Evolutionary conservation across 1,284 basidiomycete genomes (phyloP), one percentile per base, ranked within the genome.

Genomic region (Amylostereum areolatum): DNA sequence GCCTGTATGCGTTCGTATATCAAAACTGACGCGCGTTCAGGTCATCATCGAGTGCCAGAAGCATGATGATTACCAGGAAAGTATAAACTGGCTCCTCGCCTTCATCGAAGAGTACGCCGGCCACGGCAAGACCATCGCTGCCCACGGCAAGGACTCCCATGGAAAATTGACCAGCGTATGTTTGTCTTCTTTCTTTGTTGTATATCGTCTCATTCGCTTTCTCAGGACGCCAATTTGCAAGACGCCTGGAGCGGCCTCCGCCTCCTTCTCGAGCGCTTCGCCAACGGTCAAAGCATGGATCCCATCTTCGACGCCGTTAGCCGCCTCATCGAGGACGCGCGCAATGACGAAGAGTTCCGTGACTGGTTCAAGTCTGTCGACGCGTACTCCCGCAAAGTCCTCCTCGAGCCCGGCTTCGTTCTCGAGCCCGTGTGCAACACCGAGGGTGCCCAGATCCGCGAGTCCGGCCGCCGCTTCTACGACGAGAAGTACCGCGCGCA

Each of bases 11-110:
- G 29, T 34, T 2, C n/a, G 25, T 53, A 61, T 51, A 51, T 59
- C 55, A 61, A 55, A 56, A 48, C 66, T 61, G 60, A 63, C 18
- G 4, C 10, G n/a, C 6, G 10, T 44, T 7, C 54, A 90, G 85
- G 89, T 92, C 37, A 80, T 97, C 54, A 77, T 94, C 52, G 95
- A 97, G 68, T 93, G 91, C 68, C 95, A 97, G 72, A 83, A 87
- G 63, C 92, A 96, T 70, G 78, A 85, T 52, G 89, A 96, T 63
- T 97, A 97, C 69, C 89, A 94, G 60, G 83, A 81, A 48, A 83
- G 86, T 34, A 79, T 94, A 56, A 70, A 69, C 18, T 94, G 90
- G 89, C 73, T 93, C 34, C 72, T 94, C 42, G 70, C 74, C 46
- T 75, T 78, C 51, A 62, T 89, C n/a, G 80, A 85, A 62, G 82